Conservation (phyloP, 2,329 filamentous ascomycete genomes). For the Coniella lustricola region DNA sequence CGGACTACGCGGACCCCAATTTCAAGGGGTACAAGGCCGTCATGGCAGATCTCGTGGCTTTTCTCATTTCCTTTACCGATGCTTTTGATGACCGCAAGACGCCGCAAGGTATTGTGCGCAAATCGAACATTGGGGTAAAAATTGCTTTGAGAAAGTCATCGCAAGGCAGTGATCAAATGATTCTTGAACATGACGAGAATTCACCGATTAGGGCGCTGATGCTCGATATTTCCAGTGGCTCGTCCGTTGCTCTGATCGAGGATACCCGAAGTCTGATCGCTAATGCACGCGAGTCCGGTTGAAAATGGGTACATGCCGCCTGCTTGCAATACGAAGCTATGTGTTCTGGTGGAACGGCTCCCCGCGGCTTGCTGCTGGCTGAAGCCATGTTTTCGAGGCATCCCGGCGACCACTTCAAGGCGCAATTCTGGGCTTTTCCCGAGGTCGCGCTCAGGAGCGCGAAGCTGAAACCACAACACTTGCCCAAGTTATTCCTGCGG, state of each 20-base stretch:
- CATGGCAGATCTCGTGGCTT: constrained; percentile 15
- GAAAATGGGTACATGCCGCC: too few species aligned
- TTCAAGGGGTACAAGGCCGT: constrained; percentile 12
- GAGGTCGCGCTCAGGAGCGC: too few species aligned
- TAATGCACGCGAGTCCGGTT: not conserved
- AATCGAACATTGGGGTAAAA: not conserved
- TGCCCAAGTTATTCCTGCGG: too few species aligned
- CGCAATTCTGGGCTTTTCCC: too few species aligned
- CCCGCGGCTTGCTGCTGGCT: too few species aligned
- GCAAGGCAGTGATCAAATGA: constrained; percentile 6
- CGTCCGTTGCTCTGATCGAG: constrained; percentile 2
- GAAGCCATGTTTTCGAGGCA: too few species aligned
- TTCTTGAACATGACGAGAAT: not conserved
- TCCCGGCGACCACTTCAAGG: too few species aligned
- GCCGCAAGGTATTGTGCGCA: not conserved
- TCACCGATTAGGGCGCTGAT: constrained; percentile 12
- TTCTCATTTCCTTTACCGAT: constrained; percentile 12
- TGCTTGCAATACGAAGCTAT: too few species aligned
- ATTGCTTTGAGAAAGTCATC: not conserved
- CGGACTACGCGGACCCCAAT: not conserved
- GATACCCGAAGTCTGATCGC: constrained; percentile 4
- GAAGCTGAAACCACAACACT: too few species aligned
- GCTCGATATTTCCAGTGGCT: not conserved
- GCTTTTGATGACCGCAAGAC: not conserved
- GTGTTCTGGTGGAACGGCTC: too few species aligned